These are phyloP conservation scores for Zostera marina DNA, from an alignment of 116 monocot genomes.

Conservation along the genomic window DNA sequence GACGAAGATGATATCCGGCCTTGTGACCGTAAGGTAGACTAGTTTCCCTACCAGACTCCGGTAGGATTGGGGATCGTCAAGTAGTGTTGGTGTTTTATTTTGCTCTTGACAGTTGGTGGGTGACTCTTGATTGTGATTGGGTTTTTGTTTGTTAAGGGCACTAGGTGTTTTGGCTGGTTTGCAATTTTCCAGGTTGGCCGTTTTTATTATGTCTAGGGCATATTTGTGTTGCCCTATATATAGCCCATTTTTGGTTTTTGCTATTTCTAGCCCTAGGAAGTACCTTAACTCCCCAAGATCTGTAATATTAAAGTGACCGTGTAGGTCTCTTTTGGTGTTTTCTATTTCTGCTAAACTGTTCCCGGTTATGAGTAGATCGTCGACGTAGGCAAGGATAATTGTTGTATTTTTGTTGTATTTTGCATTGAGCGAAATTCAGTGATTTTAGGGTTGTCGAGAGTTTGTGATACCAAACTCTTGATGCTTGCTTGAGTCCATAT, in stretches of 20 bases:
- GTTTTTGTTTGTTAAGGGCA: no score
- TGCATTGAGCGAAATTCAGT: not conserved
- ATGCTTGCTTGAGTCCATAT: constrained; percentile 14
- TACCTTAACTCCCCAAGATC: constrained; percentile 5
- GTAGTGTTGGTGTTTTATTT: not conserved
- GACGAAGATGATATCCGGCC: not conserved
- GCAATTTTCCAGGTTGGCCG: no score
- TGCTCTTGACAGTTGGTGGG: no score
- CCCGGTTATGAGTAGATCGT: constrained; percentile 5
- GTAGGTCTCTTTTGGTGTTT: not conserved
- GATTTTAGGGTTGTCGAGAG: not conserved
- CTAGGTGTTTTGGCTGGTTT: no score
- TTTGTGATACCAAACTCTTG: no score
- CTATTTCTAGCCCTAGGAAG: constrained; percentile 1
- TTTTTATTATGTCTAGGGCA: no score
- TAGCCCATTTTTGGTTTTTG: no score
- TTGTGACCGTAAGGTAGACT: not conserved
- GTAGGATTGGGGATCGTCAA: not conserved
- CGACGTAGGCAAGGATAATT: constrained; percentile 2
- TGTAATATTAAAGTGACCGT: constrained; percentile 5
- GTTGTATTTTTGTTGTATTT: not conserved
- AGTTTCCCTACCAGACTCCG: not conserved
- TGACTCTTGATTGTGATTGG: no score
- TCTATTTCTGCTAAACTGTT: not conserved
- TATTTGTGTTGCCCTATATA: no score